Evolutionary conservation across 306 rosid genomes (phyloP).

Genomic region (Mimosa bimucronata): DNA sequence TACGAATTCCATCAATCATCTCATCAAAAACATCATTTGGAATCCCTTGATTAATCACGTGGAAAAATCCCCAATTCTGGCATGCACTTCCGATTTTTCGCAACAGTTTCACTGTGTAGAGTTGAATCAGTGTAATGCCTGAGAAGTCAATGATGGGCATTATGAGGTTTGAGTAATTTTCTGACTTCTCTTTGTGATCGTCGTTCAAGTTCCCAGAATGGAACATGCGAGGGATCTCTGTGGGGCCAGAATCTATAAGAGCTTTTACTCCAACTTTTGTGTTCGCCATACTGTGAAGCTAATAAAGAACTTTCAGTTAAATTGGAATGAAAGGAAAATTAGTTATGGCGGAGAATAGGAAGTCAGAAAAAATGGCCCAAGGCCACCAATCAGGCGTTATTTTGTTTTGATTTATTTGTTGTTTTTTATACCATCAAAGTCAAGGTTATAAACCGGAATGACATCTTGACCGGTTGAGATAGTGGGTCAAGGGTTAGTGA

Average conservation of each 20-base stretch:
- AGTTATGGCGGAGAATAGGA: no score
- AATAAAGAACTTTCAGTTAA: not conserved
- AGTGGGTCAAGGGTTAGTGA: no score
- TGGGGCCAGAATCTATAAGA: conserved; percentile 36
- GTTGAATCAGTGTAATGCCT: not conserved
- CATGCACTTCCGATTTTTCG: conserved; percentile 10
- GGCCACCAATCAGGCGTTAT: no score
- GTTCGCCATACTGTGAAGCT: conserved; percentile 13
- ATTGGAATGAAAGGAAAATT: not conserved
- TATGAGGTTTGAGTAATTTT: not conserved
- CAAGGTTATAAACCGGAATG: no score
- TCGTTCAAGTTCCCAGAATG: not conserved
- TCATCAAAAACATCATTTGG: conserved; percentile 32
- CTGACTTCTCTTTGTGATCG: not conserved
- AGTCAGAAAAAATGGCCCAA: no score
- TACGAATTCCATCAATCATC: conserved; percentile 26
- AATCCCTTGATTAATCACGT: conserved; percentile 46
- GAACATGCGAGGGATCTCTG: conserved; percentile 43
- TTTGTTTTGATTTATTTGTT: no score
- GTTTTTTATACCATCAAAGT: no score
- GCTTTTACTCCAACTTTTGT: conserved; percentile 45
- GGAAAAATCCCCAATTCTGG: conserved; percentile 45
- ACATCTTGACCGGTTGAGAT: no score
- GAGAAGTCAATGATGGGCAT: conserved; percentile 33
- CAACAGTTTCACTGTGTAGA: not conserved